Evolutionary conservation across 306 rosid genomes (phyloP), one percentile per base, ranked within the genome.

Genomic region (Cucurbita pepo): DNA sequence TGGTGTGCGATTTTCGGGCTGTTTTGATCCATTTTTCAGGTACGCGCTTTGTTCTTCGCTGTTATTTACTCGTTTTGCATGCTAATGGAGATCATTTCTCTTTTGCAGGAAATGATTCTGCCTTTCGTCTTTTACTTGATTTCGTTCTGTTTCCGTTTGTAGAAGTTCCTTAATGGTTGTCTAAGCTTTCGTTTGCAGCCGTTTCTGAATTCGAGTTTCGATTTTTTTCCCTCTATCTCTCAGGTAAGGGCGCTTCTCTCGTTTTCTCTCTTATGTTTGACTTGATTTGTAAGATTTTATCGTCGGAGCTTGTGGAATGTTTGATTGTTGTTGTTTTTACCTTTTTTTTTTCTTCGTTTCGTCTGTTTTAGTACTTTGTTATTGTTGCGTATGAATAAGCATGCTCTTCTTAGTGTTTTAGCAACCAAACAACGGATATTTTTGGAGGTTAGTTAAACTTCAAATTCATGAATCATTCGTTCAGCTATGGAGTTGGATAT

Each of bases 101-200:
- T 14, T 43, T 64, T 19, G 16, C 51, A 41, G 16, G 10, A 63
- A 63, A 40, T 18, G 55, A 56, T 11, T 77, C 15, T 60, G 38
- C 69, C n/a, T 36, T 63, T 16, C 15, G 3, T 13, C 19, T 15
- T 41, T 10, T 21, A 48, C 73, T 48, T 25, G 73, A 43, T 69
- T 69, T 25, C 19, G 18, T 45, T 69, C 34, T 69, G 22, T 6
- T 67, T 48, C 56, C 38, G 13, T 30, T 69, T 51, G 30, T 69
- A 51, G 74, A 71, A 62, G 81, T 82, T 77, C 69, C 77, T 84
- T 82, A 80, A 82, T 73, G 83, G 69, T 75, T 80, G 75, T 82
- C 83, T 75, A 79, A 78, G 6, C 48, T 77, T 11, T 3, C 59
- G 5, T 51, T 50, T 34, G 25, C 59, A 8, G 47, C 44, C 25